Evolutionary conservation across 768 basidiomycete genomes (phyloP), one percentile per base, ranked within the genome.

Genomic region (Phylloporus scabripes): DNA sequence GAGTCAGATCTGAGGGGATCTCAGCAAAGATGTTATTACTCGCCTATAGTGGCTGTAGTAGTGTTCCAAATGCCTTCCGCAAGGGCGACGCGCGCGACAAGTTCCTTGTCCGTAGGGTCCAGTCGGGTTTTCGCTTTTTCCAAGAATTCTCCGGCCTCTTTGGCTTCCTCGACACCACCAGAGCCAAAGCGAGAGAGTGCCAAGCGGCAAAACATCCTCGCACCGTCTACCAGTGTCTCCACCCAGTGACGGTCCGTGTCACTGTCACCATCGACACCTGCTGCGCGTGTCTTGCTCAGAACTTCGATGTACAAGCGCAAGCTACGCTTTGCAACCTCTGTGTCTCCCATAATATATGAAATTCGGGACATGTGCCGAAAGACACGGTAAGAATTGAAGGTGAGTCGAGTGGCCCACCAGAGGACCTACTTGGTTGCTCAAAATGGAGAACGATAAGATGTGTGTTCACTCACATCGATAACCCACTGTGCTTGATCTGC

Each of bases 401-500:
- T 98, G 18, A 93, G 77, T 18, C 85, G 82, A 8, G 92, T 93
- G 1, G 92, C 87, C 92, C 92, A 93, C 87, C 92, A 95, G 2
- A 97, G 76, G 18, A 92, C 78, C 87, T 89, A 64, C 29, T 40
- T 36, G 1, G n/a, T 11, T 33, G 24, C 15, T 46, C 45, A 51
- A 34, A 47, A 47, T n/a, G n/a, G 26, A 36, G 0, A 20, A 17
- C 5, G 42, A 26, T 0, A 45, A 20, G 32, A 47, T 9, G 7
- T 52, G 46, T 41, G 12, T 34, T 48, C 20, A 80, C 85, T 56
- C 53, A 88, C 87, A 63, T 92, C 89, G 45, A 92, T 76, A 15
- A 88, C 80, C 88, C 87, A 90, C n/a, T 77, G 78, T 1, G 81
- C 79, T 52, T 78, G 75, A 32, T 79, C 79, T 8, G 80, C 79